phyloP scores from a whole-genome alignment of 805 yeast species.

The Cyberlindnera subsufficiens region DNA sequence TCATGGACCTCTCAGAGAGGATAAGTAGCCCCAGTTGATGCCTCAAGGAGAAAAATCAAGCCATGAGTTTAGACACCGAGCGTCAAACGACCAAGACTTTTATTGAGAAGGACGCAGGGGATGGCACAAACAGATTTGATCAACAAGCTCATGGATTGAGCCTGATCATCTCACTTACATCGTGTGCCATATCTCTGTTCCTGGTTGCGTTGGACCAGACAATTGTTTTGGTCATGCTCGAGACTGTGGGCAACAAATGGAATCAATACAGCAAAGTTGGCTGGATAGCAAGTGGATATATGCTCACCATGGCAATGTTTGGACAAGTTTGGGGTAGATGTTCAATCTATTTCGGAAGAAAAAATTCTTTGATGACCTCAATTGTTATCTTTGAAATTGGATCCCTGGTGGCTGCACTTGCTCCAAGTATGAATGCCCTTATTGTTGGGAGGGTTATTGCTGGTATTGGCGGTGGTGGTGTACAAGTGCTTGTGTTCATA shows the following conservation, averaged over 20 bases:
- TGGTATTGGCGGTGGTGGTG: conserved; percentile 73
- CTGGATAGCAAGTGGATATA: conserved; percentile 53
- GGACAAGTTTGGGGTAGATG: conserved; percentile 55
- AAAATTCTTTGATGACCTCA: conserved; percentile 18
- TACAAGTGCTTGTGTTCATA: conserved; percentile 50
- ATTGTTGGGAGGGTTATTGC: conserved; percentile 68
- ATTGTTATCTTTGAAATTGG: conserved; percentile 49
- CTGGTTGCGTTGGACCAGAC: conserved; percentile 52
- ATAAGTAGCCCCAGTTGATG: too few species aligned
- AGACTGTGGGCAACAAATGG: conserved; percentile 45
- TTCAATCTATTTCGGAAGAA: conserved; percentile 53
- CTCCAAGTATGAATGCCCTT: conserved; percentile 49
- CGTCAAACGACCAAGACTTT: conserved; percentile 3
- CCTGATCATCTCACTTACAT: conserved; percentile 8
- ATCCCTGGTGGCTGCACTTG: conserved; percentile 50
- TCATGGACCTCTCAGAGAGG: too few species aligned
- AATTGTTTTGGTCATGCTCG: conserved; percentile 45
- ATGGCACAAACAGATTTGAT: conserved; percentile 15
- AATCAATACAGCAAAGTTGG: conserved; percentile 46
- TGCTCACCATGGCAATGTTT: conserved; percentile 47
- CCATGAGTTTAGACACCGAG: too few species aligned
- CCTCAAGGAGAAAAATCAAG: too few species aligned
- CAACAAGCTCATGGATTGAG: conserved; percentile 13
- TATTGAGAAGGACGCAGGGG: conserved; percentile 20
- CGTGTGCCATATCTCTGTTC: conserved; percentile 22